These are phyloP conservation scores for Glaciozyma antarctica DNA, from an alignment of 768 basidiomycete genomes.

Conservation along the genomic window DNA sequence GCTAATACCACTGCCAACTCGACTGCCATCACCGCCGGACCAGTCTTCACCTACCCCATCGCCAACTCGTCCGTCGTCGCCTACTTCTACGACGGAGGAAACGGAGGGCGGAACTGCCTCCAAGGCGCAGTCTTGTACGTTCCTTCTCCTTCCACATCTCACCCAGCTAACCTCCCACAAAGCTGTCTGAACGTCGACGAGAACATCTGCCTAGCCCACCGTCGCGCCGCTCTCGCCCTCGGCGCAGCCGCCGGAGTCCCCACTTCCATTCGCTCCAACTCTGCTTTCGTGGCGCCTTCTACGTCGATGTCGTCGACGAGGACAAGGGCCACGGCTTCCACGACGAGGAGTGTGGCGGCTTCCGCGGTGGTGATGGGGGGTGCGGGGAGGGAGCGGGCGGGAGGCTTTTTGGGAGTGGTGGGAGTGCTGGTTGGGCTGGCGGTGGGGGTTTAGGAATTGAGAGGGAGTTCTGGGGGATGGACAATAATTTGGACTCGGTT, in stretches of 20 bases:
- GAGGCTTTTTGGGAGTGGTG: too few relatives aligned
- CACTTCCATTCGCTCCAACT: not conserved
- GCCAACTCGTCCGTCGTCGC: constrained; percentile 9
- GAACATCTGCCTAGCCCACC: constrained; percentile 11
- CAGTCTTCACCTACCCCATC: constrained; percentile 6
- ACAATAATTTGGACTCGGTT: too few relatives aligned
- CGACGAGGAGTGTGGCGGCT: too few relatives aligned
- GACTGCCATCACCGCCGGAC: not conserved
- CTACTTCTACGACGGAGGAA: constrained; percentile 8
- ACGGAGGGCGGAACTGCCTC: constrained; percentile 15
- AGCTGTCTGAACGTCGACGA: constrained; percentile 26
- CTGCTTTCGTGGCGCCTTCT: too few relatives aligned
- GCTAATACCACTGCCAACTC: too few relatives aligned
- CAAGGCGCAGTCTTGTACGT: constrained; percentile 27
- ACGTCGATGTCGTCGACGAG: too few relatives aligned
- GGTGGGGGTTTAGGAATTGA: too few relatives aligned
- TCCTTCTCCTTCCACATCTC: not conserved
- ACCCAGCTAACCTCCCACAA: not conserved
- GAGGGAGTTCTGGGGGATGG: too few relatives aligned
- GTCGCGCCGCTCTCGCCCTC: constrained; percentile 13
- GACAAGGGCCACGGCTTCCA: too few relatives aligned
- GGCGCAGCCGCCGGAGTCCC: constrained; percentile 21
- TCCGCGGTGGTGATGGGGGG: too few relatives aligned
- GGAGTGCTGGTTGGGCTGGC: too few relatives aligned
- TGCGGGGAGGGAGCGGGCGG: too few relatives aligned